A percentile compares a stretch with the other conserved stretches of the same genome.
These are phyloP conservation scores for Tetrahymena borealis DNA, from an alignment of 73 alveolate genomes.

Conservation along the genomic window DNA sequence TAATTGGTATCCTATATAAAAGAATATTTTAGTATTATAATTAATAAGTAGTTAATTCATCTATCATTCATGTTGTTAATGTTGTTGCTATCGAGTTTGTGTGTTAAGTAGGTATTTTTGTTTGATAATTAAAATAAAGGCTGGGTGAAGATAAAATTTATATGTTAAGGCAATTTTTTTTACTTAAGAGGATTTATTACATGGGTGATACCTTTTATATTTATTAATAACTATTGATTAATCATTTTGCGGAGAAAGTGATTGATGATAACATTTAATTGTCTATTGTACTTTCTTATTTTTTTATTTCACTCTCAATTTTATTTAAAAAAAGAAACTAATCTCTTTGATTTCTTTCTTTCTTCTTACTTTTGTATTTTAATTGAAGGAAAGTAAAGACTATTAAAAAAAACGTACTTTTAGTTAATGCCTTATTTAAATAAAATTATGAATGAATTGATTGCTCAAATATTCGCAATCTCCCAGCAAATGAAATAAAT, in stretches of 20 bases:
- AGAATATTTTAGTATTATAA: background rate
- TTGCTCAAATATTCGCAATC: too few species aligned
- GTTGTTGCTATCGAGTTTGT: too few species aligned
- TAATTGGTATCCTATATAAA: constrained; percentile 62
- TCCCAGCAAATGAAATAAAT: too few species aligned
- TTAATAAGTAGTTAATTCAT: background rate
- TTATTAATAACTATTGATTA: background rate
- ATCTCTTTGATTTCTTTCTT: background rate
- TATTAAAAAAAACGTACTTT: background rate
- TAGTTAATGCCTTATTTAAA: background rate
- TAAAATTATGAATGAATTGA: background rate
- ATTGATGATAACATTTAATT: background rate
- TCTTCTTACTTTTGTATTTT: background rate
- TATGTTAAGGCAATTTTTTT: too few species aligned
- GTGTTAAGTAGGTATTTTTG: too few species aligned
- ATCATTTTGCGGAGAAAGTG: background rate
- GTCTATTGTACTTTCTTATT: background rate
- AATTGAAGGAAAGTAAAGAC: background rate
- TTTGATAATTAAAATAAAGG: too few species aligned
- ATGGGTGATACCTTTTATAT: too few species aligned
- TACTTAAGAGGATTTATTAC: too few species aligned
- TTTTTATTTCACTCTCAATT: background rate
- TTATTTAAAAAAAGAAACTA: background rate
- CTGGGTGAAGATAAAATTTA: too few species aligned
- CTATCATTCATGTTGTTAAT: too few species aligned